Evolutionary conservation across 164 flowering plant species (phyloP).

Genomic region (Liriodendron chinense): DNA sequence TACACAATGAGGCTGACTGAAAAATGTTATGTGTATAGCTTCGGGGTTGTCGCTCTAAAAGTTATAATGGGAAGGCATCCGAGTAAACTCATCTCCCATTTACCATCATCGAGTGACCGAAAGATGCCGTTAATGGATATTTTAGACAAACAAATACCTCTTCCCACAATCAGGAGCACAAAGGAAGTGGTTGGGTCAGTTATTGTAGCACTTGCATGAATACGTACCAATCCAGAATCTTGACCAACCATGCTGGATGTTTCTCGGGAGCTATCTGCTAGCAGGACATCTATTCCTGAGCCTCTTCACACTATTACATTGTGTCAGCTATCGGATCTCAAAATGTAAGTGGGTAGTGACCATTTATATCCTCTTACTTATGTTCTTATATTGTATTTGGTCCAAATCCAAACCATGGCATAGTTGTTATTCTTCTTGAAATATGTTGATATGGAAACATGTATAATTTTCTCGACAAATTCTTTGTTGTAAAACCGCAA

Average conservation of each 20-base stretch:
- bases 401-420: too few species aligned
- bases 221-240: constrained; percentile 34
- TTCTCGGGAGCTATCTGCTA: constrained; percentile 42
- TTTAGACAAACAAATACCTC: constrained; percentile 49
- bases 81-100: constrained; percentile 39
- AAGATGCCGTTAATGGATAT: constrained; percentile 22
- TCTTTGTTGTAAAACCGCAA: too few species aligned
- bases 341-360: too few species aligned
- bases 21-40: constrained; percentile 69
- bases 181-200: constrained; percentile 39
- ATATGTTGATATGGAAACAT: too few species aligned
- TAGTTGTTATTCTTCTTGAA: too few species aligned
- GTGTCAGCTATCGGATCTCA: neutral
- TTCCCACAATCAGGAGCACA: constrained; percentile 43
- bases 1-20: constrained; percentile 48
- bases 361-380: too few species aligned
- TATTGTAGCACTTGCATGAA: constrained; percentile 48
- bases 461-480: too few species aligned
- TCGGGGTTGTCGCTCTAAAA: constrained; percentile 60
- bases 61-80: constrained; percentile 67
- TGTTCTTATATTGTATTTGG: too few species aligned
- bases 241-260: constrained; percentile 58
- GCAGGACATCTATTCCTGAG: neutral
- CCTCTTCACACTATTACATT: neutral
- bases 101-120: constrained; percentile 14